Conservation (phyloP, 2,329 filamentous ascomycete species). For the Neonectria coccinea region DNA sequence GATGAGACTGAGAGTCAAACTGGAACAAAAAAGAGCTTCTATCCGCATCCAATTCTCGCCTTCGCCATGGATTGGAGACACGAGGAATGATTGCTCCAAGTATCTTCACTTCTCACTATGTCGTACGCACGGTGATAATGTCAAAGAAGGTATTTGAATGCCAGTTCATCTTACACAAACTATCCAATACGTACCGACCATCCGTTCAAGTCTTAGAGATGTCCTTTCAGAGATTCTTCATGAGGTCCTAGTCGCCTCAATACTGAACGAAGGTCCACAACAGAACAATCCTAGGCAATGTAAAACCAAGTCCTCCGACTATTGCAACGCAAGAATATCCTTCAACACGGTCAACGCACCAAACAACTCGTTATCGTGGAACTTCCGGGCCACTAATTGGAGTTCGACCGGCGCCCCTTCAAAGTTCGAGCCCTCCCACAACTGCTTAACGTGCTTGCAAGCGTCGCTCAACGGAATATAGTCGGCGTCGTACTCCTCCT, state of each 20-base stretch:
- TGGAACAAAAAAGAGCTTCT: too few species aligned
- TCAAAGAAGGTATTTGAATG: too few species aligned
- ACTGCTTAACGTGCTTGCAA: conserved; percentile 45
- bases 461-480: conserved; percentile 47
- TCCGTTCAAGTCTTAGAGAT: too few species aligned
- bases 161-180: too few species aligned
- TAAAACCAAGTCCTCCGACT: neutral
- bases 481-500: conserved; percentile 41
- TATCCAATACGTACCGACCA: too few species aligned
- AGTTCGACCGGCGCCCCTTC: conserved; percentile 49
- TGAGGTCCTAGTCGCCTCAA: neutral
- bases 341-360: conserved; percentile 42
- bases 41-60: too few species aligned
- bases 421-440: conserved; percentile 50
- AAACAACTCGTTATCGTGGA: conserved; percentile 52
- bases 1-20: too few species aligned
- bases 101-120: too few species aligned
- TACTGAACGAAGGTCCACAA: neutral
- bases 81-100: too few species aligned
- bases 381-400: conserved; percentile 50
- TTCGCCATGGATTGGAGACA: too few species aligned
- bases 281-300: neutral
- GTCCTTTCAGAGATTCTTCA: neutral
- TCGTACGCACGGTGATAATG: too few species aligned
- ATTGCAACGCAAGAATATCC: conserved; percentile 20